phyloP scores from a whole-genome alignment of 202 grass and related monocot genomes.

The Bolboschoenoplectus hybrid region DNA sequence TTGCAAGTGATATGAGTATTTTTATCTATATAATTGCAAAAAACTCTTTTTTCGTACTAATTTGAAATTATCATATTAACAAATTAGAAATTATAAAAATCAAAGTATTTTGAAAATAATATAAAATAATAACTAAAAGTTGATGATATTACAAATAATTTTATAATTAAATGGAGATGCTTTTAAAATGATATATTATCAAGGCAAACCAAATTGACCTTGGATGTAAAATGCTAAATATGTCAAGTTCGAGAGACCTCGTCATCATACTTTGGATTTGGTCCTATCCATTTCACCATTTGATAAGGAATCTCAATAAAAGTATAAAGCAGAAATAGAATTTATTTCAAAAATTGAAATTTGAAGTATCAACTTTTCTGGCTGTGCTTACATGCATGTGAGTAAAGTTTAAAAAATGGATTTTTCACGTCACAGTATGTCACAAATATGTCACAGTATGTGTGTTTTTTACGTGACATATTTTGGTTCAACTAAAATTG shows the following conservation, averaged over 20 bases:
- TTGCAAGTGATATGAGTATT: too few species aligned
- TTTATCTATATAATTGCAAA: too few species aligned
- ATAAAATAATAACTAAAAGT: neutral
- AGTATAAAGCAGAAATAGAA: neutral
- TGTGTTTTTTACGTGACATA: too few species aligned
- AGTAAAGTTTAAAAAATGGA: neutral
- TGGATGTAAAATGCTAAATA: neutral
- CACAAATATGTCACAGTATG: too few species aligned
- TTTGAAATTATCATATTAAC: neutral
- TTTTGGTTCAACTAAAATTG: too few species aligned
- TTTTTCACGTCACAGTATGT: too few species aligned
- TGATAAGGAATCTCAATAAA: neutral
- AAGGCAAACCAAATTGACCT: neutral
- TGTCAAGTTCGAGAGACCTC: constrained; percentile 22
- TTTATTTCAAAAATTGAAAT: neutral
- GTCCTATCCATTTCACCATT: constrained; percentile 24
- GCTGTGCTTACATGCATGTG: neutral
- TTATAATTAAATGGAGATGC: neutral
- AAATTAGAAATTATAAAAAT: neutral
- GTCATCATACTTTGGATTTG: neutral
- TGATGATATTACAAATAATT: neutral
- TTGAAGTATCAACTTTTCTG: neutral
- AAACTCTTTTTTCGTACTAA: too few species aligned
- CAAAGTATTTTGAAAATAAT: neutral
- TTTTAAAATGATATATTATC: neutral